Conservation (phyloP, 2,329 filamentous ascomycete genomes). For the Cytospora leucostoma region DNA sequence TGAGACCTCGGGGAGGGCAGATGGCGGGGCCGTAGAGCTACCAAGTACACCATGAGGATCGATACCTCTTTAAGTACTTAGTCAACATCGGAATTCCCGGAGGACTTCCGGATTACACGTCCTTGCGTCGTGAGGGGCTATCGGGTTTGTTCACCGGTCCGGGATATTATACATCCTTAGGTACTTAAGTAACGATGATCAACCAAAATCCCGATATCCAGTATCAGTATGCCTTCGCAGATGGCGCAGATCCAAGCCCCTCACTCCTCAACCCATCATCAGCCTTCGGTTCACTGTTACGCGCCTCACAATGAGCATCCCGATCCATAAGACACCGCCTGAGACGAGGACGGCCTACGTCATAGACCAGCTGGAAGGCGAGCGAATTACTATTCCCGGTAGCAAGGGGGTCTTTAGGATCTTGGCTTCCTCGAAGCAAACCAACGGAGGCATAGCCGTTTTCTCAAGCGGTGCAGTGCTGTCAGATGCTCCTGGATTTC, state of each 20-base stretch:
- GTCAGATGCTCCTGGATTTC: constrained; percentile 52
- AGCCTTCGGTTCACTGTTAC: background rate
- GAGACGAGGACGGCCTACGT: constrained; percentile 44
- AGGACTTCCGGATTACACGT: background rate
- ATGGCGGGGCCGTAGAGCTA: background rate
- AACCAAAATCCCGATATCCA: background rate
- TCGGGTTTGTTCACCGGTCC: background rate
- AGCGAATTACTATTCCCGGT: constrained; percentile 53
- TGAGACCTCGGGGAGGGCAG: too few species aligned
- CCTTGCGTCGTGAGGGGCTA: background rate
- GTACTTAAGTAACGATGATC: background rate
- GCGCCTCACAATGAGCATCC: constrained; percentile 35
- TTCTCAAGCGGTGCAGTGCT: constrained; percentile 51
- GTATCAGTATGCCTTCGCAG: background rate
- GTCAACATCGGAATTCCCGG: background rate
- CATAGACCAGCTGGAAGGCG: constrained; percentile 51
- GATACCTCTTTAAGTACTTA: background rate
- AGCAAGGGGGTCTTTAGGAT: constrained; percentile 55
- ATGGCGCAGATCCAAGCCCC: background rate
- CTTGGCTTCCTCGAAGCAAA: constrained; percentile 53
- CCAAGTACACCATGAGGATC: too few species aligned
- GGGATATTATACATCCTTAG: background rate
- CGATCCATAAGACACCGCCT: constrained; percentile 40
- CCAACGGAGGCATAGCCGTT: constrained; percentile 51
- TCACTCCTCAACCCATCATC: background rate